Conservation (phyloP, 495 filamentous ascomycete genomes). For the Podospora didyma region DNA sequence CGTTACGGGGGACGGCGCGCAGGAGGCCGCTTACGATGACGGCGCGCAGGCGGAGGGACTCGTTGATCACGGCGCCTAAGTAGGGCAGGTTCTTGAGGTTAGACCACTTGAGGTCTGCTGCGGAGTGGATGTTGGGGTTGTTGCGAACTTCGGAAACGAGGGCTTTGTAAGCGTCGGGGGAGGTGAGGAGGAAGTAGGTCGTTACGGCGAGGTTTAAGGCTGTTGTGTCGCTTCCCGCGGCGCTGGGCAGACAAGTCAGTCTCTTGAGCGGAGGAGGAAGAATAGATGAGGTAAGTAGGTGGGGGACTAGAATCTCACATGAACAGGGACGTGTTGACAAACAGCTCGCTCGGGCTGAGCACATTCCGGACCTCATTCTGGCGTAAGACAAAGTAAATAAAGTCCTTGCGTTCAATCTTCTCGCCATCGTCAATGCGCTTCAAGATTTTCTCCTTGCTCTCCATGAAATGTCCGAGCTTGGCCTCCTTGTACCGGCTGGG, state of each 20-base stretch:
- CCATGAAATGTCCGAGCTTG: conserved; percentile 15
- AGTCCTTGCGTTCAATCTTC: conserved; percentile 15
- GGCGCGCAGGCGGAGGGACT: conserved; percentile 11
- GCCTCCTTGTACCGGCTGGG: conserved; percentile 8
- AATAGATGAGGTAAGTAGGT: background rate
- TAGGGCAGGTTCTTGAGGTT: conserved; percentile 10
- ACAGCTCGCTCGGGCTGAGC: conserved; percentile 16
- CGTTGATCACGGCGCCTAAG: conserved; percentile 12
- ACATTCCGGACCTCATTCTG: conserved; percentile 19
- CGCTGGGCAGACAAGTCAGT: conserved; percentile 1
- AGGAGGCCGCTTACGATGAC: conserved; percentile 9
- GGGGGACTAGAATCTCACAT: conserved; percentile 8
- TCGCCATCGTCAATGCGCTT: conserved; percentile 13
- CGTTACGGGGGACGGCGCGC: conserved; percentile 10
- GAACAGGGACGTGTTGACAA: conserved; percentile 24
- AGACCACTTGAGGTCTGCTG: conserved; percentile 13
- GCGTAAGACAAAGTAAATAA: conserved; percentile 21
- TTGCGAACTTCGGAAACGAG: conserved; percentile 13
- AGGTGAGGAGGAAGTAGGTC: conserved; percentile 12
- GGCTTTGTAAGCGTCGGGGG: conserved; percentile 8
- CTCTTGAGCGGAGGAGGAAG: background rate
- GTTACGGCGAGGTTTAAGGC: conserved; percentile 11
- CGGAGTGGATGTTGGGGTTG: conserved; percentile 1
- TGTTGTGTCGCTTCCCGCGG: conserved; percentile 21
- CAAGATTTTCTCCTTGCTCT: conserved; percentile 15